Percentiles rank a stretch among this genome's conserved stretches.
Conservation (phyloP, 176 grass and related monocot species). For the Musa schizocarpa region DNA sequence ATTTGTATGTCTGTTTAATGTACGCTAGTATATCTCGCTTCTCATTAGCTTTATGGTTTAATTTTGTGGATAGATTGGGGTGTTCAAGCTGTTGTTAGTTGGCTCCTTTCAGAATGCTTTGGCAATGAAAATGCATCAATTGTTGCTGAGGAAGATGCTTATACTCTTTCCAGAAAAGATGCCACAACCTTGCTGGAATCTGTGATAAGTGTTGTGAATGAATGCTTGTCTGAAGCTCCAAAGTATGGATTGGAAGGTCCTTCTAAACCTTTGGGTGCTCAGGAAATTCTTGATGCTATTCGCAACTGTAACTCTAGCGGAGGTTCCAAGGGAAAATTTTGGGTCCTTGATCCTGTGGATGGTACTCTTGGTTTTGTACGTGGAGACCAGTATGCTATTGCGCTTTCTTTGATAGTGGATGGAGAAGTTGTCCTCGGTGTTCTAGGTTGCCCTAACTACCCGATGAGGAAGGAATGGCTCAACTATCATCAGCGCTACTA, state of each 20-base stretch:
- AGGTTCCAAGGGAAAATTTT: constrained; percentile 78
- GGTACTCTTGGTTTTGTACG: constrained; percentile 90
- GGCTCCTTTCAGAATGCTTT: constrained; percentile 67
- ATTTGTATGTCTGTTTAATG: too few species aligned
- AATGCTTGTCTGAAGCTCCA: constrained; percentile 61
- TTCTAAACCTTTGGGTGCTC: constrained; percentile 28
- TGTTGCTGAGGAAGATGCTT: constrained; percentile 81
- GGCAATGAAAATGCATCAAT: constrained; percentile 47
- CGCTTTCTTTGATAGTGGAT: constrained; percentile 85
- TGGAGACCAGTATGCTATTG: constrained; percentile 86
- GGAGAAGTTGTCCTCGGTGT: constrained; percentile 81
- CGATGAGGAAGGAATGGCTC: constrained; percentile 94
- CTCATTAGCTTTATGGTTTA: background rate
- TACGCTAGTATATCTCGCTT: too few species aligned
- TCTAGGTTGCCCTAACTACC: constrained; percentile 96
- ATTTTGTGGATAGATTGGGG: constrained; percentile 68
- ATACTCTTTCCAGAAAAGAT: constrained; percentile 34
- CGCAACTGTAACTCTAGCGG: constrained; percentile 58
- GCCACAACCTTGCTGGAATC: constrained; percentile 53
- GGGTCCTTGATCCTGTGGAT: constrained; percentile 96
- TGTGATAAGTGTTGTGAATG: constrained; percentile 50
- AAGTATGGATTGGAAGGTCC: constrained; percentile 55
- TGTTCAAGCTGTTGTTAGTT: constrained; percentile 80
- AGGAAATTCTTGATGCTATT: constrained; percentile 84
- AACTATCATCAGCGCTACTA: constrained; percentile 84